Percentiles rank a stretch among this genome's conserved stretches.
These are phyloP conservation scores for Gossypium thurberi DNA, from an alignment of 345 rosid genomes.

Conservation along the genomic window DNA sequence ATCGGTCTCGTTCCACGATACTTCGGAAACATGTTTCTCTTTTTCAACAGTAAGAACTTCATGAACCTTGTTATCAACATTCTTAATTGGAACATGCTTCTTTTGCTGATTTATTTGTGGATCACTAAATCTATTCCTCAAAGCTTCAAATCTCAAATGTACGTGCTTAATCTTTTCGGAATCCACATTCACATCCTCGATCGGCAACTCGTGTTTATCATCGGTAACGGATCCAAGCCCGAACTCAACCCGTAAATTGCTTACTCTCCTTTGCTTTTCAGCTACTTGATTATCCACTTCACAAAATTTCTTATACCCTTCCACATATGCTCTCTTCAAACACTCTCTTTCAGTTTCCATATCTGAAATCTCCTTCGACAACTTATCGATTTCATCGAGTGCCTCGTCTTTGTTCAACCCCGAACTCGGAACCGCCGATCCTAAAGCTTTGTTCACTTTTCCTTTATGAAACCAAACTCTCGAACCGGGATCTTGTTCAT, in stretches of 20 bases:
- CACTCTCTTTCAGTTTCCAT: constrained; percentile 77
- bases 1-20: constrained; percentile 25
- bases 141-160: constrained; percentile 30
- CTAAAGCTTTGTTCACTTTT: constrained; percentile 28
- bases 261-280: constrained; percentile 51
- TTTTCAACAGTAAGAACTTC: neutral
- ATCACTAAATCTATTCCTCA: constrained; percentile 27
- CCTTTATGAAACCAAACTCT: constrained; percentile 40
- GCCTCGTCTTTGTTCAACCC: constrained; percentile 59
- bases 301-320: constrained; percentile 42
- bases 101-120: constrained; percentile 15
- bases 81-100: constrained; percentile 17
- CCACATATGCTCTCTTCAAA: constrained; percentile 44
- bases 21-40: constrained; percentile 19
- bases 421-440: constrained; percentile 30
- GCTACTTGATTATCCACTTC: constrained; percentile 50
- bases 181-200: constrained; percentile 8
- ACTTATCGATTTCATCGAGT: constrained; percentile 47
- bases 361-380: constrained; percentile 61
- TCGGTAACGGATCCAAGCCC: constrained; percentile 48
- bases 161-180: constrained; percentile 44
- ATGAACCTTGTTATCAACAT: constrained; percentile 9
- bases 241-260: constrained; percentile 73
- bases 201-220: constrained; percentile 16
- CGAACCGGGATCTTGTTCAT: constrained; percentile 41